These are phyloP conservation scores for Hypoxylon cercidicola DNA, from an alignment of 495 filamentous ascomycete genomes.

Conservation along the genomic window DNA sequence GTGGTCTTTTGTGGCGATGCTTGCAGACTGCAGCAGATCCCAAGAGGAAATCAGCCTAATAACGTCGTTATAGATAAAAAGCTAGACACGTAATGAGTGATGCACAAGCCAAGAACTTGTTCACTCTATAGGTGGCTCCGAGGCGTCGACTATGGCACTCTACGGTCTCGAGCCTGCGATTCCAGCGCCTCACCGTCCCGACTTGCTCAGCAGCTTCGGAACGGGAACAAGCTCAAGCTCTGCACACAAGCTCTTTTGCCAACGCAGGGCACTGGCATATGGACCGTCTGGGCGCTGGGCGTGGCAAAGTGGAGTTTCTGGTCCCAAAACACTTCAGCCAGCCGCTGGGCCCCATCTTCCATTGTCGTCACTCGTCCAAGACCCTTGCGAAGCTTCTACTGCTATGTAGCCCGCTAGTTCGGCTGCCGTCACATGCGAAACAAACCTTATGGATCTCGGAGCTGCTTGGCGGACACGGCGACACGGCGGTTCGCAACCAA, in stretches of 20 bases:
- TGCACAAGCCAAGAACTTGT: constrained; percentile 24
- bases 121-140: constrained; percentile 25
- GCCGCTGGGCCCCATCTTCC: constrained; percentile 7
- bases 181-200: constrained; percentile 1
- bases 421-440: constrained; percentile 39
- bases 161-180: background rate
- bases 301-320: constrained; percentile 17
- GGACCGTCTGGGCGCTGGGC: background rate
- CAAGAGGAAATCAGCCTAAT: constrained; percentile 1
- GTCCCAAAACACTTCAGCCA: constrained; percentile 6
- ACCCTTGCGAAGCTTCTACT: constrained; percentile 7
- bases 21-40: background rate
- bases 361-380: constrained; percentile 26
- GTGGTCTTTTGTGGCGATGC: background rate
- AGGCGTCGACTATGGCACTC: too few species aligned
- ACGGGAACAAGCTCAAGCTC: background rate
- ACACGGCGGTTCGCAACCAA: too few species aligned
- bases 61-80: background rate
- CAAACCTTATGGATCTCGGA: constrained; percentile 35
- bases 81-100: constrained; percentile 29
- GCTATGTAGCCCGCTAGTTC: too few species aligned
- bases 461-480: constrained; percentile 12
- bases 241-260: too few species aligned
- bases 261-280: too few species aligned
- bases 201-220: background rate